These are phyloP conservation scores for Zea luxurians DNA, from an alignment of 176 grass and related monocot species.

Conservation along the genomic window DNA sequence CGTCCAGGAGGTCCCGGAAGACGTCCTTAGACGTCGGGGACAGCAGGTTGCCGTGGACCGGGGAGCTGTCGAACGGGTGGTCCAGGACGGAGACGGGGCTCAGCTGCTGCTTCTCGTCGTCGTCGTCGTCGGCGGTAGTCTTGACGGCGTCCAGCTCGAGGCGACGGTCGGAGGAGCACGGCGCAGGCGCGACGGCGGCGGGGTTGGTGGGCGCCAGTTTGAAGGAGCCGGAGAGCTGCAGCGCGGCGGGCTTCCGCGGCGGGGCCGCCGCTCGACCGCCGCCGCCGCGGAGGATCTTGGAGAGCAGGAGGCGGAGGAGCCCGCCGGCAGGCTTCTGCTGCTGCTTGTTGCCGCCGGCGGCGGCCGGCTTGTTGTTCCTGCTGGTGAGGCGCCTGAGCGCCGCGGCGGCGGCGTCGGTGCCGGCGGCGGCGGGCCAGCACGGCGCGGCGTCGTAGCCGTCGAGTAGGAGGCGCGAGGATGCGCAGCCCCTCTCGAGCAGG, in stretches of 20 bases:
- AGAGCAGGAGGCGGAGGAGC: conserved; percentile 47
- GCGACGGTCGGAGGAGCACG: not conserved
- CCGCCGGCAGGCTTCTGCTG: not conserved
- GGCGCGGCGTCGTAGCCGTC: conserved; percentile 46
- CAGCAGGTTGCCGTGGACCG: conserved; percentile 33
- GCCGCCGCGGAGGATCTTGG: conserved; percentile 55
- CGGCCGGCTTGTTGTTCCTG: conserved; percentile 10
- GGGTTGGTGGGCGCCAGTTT: not conserved
- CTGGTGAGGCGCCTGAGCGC: conserved; percentile 49
- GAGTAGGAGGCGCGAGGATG: conserved; percentile 40
- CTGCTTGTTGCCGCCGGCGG: not conserved
- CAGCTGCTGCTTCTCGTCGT: conserved; percentile 62
- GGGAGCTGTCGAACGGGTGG: conserved; percentile 54
- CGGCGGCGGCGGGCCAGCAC: conserved; percentile 57
- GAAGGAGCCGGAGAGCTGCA: conserved; percentile 46
- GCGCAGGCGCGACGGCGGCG: not conserved
- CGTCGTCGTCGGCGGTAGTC: not conserved
- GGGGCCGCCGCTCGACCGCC: not conserved
- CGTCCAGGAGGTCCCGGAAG: conserved; percentile 66
- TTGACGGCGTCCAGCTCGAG: conserved; percentile 5
- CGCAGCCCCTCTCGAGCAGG: conserved; percentile 80
- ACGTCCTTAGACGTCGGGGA: conserved; percentile 42
- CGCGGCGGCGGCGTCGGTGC: not conserved
- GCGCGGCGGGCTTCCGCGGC: conserved; percentile 36
- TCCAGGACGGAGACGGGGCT: conserved; percentile 85